Conservation (phyloP, 768 basidiomycete genomes). For the Hericium coralloides region DNA sequence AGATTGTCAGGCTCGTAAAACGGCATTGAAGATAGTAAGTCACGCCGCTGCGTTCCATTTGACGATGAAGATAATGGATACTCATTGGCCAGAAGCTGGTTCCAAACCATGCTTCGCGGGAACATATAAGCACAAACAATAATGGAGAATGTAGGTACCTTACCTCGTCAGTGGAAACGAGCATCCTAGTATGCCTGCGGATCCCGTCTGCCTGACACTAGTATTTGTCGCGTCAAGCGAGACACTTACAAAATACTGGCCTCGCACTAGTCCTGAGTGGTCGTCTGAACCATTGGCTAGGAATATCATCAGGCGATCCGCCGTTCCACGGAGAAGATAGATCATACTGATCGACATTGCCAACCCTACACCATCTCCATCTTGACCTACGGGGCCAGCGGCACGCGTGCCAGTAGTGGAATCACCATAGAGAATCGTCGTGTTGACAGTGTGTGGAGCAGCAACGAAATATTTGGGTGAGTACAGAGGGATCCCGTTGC, state of each 20-base stretch:
- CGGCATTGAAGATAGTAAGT: background rate
- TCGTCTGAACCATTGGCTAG: conserved; percentile 33
- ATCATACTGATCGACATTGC: too few species aligned
- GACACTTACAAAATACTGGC: conserved; percentile 59
- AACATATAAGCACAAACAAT: background rate
- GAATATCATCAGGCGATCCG: too few species aligned
- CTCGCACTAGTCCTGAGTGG: conserved; percentile 26
- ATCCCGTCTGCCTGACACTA: conserved; percentile 43
- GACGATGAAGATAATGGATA: background rate
- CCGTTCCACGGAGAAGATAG: too few species aligned
- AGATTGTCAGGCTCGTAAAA: background rate
- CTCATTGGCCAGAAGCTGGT: conserved; percentile 3
- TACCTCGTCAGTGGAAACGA: conserved; percentile 72
- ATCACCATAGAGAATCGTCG: conserved; percentile 57
- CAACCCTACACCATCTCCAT: conserved; percentile 26
- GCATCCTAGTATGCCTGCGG: conserved; percentile 63
- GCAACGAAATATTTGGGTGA: conserved; percentile 34
- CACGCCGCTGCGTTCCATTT: too few species aligned
- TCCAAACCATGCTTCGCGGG: conserved; percentile 12
- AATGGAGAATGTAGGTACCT: conserved; percentile 4
- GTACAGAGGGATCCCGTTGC: conserved; percentile 35
- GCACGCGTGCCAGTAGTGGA: conserved; percentile 64
- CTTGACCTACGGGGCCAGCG: conserved; percentile 51
- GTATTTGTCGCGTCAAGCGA: conserved; percentile 53
- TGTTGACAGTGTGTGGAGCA: conserved; percentile 35